phyloP scores from a whole-genome alignment of 352 stramenopile species.

The Thraustochytrium striatum region DNA sequence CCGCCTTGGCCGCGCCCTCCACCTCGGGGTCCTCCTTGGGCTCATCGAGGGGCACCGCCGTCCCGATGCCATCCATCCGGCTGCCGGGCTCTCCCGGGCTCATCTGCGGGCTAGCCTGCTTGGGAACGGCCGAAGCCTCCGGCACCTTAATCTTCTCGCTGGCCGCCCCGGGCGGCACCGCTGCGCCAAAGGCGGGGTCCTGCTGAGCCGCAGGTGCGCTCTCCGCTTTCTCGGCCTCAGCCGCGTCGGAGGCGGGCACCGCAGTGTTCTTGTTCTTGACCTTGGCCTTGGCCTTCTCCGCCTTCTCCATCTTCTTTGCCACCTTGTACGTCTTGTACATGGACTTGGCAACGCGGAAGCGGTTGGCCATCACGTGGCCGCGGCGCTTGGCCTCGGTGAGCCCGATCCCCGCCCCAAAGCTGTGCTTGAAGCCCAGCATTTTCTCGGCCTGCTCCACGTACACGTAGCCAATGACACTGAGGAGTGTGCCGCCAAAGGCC shows the following conservation, averaged over 20 bases:
- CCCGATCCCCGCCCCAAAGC: conserved; percentile 37
- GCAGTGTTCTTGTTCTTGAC: no score
- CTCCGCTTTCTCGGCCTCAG: no score
- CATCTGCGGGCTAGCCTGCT: no score
- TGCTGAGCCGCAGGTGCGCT: no score
- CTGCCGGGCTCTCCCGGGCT: no score
- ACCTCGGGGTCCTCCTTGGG: background rate
- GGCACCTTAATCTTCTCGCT: no score
- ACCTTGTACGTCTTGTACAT: conserved; percentile 43
- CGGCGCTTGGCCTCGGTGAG: conserved; percentile 44
- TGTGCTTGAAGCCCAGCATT: conserved; percentile 52
- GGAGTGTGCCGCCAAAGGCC: conserved; percentile 52
- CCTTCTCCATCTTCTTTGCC: conserved; percentile 51
- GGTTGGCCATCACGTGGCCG: conserved; percentile 50
- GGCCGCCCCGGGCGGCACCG: no score
- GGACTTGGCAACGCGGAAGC: conserved; percentile 49
- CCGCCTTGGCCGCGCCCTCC: background rate
- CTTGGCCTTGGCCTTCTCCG: conserved; percentile 40
- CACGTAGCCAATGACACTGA: conserved; percentile 53
- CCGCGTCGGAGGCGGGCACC: no score
- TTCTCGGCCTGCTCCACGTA: conserved; percentile 54
- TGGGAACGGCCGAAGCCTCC: no score
- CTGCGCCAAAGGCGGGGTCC: no score
- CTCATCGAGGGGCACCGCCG: background rate
- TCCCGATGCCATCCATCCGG: no score